Conservation (phyloP, 768 basidiomycete genomes). For the Mycena chlorophos region DNA sequence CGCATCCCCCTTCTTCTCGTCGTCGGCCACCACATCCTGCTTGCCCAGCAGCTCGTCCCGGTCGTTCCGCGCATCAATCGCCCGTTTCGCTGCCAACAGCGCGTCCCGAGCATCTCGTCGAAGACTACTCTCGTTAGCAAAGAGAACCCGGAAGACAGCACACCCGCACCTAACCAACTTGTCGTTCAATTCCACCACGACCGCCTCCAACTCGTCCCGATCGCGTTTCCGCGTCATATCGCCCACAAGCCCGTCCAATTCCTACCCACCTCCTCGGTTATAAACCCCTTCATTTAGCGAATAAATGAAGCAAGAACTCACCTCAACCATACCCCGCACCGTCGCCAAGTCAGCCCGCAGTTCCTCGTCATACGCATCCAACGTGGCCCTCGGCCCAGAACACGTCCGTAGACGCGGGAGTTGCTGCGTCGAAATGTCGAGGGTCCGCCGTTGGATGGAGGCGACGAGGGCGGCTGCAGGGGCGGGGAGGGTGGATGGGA, state of each 20-base stretch:
- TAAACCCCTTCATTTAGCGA: too few species aligned
- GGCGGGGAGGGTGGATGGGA: slow-evolving; percentile 54
- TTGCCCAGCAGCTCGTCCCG: slow-evolving; percentile 70
- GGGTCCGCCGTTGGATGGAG: slow-evolving; percentile 53
- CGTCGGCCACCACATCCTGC: slow-evolving; percentile 53
- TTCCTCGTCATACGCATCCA: slow-evolving; percentile 74
- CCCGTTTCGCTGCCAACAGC: slow-evolving; percentile 69
- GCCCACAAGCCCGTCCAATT: slow-evolving; percentile 67
- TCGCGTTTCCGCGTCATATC: slow-evolving; percentile 65
- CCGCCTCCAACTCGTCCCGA: slow-evolving; percentile 45
- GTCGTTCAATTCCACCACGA: slow-evolving; percentile 50
- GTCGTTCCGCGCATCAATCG: slow-evolving; percentile 57
- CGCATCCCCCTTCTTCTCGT: slow-evolving; percentile 70
- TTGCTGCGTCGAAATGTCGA: slow-evolving; percentile 68
- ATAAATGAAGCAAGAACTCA: slow-evolving; percentile 26
- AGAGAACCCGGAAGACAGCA: background rate
- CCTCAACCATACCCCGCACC: slow-evolving; percentile 68
- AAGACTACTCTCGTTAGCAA: slow-evolving; percentile 40
- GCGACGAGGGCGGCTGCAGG: slow-evolving; percentile 53
- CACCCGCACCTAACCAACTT: slow-evolving; percentile 50
- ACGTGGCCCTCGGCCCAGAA: slow-evolving; percentile 64
- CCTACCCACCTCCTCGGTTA: slow-evolving; percentile 39
- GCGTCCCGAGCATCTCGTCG: slow-evolving; percentile 67
- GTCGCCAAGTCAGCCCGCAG: slow-evolving; percentile 72
- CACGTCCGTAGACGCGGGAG: slow-evolving; percentile 73